Conservation (phyloP, 1,284 basidiomycete genomes). For the Sphagnurus paluster region DNA sequence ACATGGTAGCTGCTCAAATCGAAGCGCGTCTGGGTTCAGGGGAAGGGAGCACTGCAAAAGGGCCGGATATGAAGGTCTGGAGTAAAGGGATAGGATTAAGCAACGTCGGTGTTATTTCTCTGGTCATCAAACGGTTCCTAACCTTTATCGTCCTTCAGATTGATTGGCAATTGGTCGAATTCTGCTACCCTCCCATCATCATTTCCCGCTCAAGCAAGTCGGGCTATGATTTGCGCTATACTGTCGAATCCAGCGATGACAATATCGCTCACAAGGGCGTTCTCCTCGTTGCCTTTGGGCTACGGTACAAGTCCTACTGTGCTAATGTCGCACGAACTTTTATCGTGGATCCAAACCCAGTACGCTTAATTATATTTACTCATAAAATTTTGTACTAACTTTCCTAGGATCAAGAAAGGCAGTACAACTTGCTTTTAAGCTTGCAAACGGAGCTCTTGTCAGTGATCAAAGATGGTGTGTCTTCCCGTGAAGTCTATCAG, state of each 20-base stretch:
- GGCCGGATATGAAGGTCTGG: constrained; percentile 90
- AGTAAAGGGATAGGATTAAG: constrained; percentile 73
- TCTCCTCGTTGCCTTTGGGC: constrained; percentile 84
- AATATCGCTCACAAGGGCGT: constrained; percentile 90
- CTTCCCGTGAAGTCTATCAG: constrained; percentile 80
- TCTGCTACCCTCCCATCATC: constrained; percentile 94
- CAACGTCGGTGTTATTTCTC: constrained; percentile 50
- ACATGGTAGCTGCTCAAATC: constrained; percentile 80
- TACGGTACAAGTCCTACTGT: constrained; percentile 93
- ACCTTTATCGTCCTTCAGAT: constrained; percentile 46
- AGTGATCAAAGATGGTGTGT: constrained; percentile 80
- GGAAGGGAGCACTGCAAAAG: constrained; percentile 72
- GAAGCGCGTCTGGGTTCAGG: constrained; percentile 87
- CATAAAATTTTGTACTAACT: constrained; percentile 7
- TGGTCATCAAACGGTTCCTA: constrained; percentile 1
- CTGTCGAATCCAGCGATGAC: constrained; percentile 83
- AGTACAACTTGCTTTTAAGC: constrained; percentile 79
- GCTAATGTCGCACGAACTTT: constrained; percentile 92
- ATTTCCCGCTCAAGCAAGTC: constrained; percentile 83
- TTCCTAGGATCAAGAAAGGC: constrained; percentile 81
- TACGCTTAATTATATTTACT: constrained; percentile 32
- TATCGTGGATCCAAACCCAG: constrained; percentile 91
- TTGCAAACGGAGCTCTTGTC: constrained; percentile 79
- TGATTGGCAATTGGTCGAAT: constrained; percentile 88
- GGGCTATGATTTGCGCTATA: constrained; percentile 88